These are phyloP conservation scores for Apiotrichum veenhuisii DNA, from an alignment of 1,284 basidiomycete species.

Conservation along the genomic window DNA sequence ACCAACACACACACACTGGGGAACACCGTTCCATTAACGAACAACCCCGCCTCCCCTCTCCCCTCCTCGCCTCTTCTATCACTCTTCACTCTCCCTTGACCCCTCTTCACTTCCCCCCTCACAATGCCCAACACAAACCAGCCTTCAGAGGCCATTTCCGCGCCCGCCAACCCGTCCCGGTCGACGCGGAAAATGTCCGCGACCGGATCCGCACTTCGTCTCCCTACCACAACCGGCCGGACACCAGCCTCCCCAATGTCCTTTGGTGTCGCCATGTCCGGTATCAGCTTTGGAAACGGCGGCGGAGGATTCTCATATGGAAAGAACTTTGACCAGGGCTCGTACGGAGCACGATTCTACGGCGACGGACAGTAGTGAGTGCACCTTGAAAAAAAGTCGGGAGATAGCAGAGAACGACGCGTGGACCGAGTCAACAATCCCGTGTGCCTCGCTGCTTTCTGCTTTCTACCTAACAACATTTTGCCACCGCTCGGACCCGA, in stretches of 20 bases:
- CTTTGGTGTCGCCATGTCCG: constrained; percentile 44
- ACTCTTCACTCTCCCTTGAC: background rate
- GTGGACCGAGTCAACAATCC: background rate
- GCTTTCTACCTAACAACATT: background rate
- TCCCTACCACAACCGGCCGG: constrained; percentile 6
- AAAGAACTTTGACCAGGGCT: constrained; percentile 20
- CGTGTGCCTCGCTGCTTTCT: background rate
- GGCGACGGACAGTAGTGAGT: constrained; percentile 43
- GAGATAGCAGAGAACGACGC: too few relatives aligned
- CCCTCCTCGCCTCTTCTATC: background rate
- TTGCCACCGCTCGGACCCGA: constrained; percentile 6
- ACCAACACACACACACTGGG: too few relatives aligned
- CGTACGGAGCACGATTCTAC: constrained; percentile 43
- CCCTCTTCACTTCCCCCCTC: background rate
- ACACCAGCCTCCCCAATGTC: constrained; percentile 40
- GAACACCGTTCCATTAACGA: too few relatives aligned
- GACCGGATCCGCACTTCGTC: constrained; percentile 10
- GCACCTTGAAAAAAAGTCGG: too few relatives aligned
- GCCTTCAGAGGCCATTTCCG: constrained; percentile 16
- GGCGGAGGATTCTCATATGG: constrained; percentile 38
- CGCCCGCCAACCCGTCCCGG: constrained; percentile 21
- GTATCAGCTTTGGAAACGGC: constrained; percentile 42
- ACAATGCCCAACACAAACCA: constrained; percentile 1
- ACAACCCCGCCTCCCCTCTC: background rate
- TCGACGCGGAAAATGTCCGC: constrained; percentile 16